Percentiles rank a stretch among this genome's conserved stretches.
Evolutionary conservation across 306 rosid species (phyloP).

Genomic region (Bauhinia variegata): DNA sequence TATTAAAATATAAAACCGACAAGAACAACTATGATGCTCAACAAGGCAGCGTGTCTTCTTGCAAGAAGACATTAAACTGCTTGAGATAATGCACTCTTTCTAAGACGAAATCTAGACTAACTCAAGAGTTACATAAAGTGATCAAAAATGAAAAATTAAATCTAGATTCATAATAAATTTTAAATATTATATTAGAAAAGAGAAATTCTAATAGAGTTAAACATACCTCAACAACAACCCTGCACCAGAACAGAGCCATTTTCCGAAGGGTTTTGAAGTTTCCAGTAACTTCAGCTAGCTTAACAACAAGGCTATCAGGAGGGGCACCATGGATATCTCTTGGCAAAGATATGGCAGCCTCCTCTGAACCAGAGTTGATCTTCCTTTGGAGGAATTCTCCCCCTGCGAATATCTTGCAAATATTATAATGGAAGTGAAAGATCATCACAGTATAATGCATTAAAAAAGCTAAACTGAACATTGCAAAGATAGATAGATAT

Average conservation of each 20-base stretch:
- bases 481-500: no score
- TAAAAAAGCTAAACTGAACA: conserved; percentile 16
- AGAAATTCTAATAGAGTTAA: conserved; percentile 35
- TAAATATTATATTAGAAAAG: conserved; percentile 30
- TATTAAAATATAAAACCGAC: neutral
- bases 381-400: conserved; percentile 77
- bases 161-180: conserved; percentile 18
- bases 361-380: conserved; percentile 58
- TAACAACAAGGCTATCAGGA: conserved; percentile 82
- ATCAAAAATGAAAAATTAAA: conserved; percentile 26
- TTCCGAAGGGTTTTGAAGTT: conserved; percentile 69
- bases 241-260: conserved; percentile 90
- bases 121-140: no score
- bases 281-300: conserved; percentile 89
- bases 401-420: conserved; percentile 93
- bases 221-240: conserved; percentile 82
- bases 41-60: conserved; percentile 16
- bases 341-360: conserved; percentile 53
- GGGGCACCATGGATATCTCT: conserved; percentile 97
- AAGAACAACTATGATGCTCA: conserved; percentile 6
- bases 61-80: conserved; percentile 5
- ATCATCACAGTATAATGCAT: conserved; percentile 52
- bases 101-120: neutral
- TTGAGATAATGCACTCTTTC: conserved; percentile 30
- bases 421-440: conserved; percentile 82